phyloP scores from a whole-genome alignment of 768 basidiomycete species.

The Boletellus emodensis region DNA sequence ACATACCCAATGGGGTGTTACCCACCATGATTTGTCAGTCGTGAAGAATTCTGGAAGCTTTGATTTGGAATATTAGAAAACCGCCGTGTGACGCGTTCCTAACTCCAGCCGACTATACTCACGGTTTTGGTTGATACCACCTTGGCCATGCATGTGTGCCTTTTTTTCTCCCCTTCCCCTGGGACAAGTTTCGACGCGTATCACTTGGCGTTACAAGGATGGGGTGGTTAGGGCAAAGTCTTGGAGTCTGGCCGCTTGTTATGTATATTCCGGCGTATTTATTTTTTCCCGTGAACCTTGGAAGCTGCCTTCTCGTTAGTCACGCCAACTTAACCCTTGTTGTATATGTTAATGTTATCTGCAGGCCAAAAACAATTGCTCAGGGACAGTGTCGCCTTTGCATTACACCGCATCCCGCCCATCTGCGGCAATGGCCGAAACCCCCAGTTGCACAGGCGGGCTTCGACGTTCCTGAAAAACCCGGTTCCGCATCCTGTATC shows the following conservation, averaged over 20 bases:
- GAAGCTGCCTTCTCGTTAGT: background rate
- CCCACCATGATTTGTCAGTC: constrained; percentile 2
- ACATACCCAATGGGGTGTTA: background rate
- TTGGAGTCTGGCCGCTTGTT: too few species aligned
- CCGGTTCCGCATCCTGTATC: too few species aligned
- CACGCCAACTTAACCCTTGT: background rate
- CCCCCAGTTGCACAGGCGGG: too few species aligned
- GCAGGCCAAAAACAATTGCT: background rate
- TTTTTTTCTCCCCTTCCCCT: background rate
- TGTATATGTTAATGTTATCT: background rate
- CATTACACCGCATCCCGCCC: too few species aligned
- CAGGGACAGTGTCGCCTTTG: background rate
- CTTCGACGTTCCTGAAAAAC: too few species aligned
- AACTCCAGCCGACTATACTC: background rate
- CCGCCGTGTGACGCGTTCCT: constrained; percentile 8
- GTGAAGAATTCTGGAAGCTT: constrained; percentile 4
- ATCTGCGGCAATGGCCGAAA: too few species aligned
- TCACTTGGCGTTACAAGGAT: background rate
- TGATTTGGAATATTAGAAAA: background rate
- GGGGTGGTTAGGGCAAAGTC: too few species aligned
- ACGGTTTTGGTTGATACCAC: background rate
- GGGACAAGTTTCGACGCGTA: background rate
- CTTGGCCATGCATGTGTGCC: constrained; percentile 6
- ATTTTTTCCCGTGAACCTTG: background rate
- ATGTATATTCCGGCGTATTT: background rate